Evolutionary conservation across 768 basidiomycete genomes (phyloP), one percentile per base, ranked within the genome.

Genomic region (Amanita pallidorosea): DNA sequence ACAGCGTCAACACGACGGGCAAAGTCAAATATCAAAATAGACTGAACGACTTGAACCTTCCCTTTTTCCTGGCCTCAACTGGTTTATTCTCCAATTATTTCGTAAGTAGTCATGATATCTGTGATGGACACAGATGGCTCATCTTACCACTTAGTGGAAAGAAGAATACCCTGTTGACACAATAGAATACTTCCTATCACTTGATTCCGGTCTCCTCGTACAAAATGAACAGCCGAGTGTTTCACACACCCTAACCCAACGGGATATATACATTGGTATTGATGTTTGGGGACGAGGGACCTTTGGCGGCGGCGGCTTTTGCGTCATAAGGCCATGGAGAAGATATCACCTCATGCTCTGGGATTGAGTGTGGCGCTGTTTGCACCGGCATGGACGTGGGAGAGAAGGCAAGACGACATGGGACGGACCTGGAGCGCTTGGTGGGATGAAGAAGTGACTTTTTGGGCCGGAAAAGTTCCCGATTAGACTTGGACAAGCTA

Each of bases 301-400:
- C 18, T 81, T 86, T 52, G 88, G 87, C 8, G 81, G 80, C 5
- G 81, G 87, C 3, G 85, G 86, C 4, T 81, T 85, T 53, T 79
- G 77, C 4, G 73, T 69, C 88, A 85, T 70, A 76, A 76, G 56
- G 83, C 88, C 15, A 63, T 88, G 42, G 65, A 72, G 6, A 75
- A 83, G 57, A 80, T 86, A 42, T 68, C 72, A 9, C 81, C 79
- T 3, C 61, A 72, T 45, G 70, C 65, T n/a, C 68, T 79, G 13
- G 82, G 83, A 1, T 68, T 89, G 7, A 87, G 87, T 56, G 79
- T 80, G 8, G 89, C 88, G 0, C 64, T 92, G 48, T 92, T 92
- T 55, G 88, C 76, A 0, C 87, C 76, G 37, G 89, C 75, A 7
- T 92, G 88, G 87, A 85, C 85, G 2, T 91, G 87, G 87, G 88